phyloP scores from a whole-genome alignment of 352 stramenopile genomes.

The Globisporangium alternatum region DNA sequence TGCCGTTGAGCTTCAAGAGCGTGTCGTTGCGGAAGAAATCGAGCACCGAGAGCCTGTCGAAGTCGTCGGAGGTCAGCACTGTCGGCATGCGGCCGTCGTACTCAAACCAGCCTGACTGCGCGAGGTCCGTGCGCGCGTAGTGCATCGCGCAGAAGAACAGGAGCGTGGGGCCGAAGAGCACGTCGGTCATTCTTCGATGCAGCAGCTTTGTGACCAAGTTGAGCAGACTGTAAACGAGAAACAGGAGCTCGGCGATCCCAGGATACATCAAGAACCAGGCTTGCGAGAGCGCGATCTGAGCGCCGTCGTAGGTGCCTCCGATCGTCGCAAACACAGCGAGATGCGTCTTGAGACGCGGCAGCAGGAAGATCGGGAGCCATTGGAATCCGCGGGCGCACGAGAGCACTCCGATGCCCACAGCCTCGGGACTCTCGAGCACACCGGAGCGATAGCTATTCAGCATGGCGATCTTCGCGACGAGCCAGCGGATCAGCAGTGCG shows the following conservation, averaged over 20 bases:
- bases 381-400: slow-evolving; percentile 15
- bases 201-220: slow-evolving; percentile 19
- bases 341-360: slow-evolving; percentile 20
- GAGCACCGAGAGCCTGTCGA: not conserved
- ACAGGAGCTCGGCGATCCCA: slow-evolving; percentile 22
- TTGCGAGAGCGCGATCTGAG: slow-evolving; percentile 15
- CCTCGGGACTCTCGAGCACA: not conserved
- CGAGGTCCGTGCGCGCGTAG: not conserved
- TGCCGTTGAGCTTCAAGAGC: slow-evolving; percentile 10
- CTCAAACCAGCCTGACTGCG: slow-evolving; percentile 3
- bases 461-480: slow-evolving; percentile 17
- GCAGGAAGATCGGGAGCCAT: slow-evolving; percentile 17
- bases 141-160: slow-evolving; percentile 20
- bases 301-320: slow-evolving; percentile 22
- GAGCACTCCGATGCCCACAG: slow-evolving; percentile 18
- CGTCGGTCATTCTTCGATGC: slow-evolving; percentile 23
- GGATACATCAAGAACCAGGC: slow-evolving; percentile 37
- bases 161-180: slow-evolving; percentile 22
- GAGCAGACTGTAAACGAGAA: slow-evolving; percentile 26
- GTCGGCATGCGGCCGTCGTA: not conserved
- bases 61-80: not conserved
- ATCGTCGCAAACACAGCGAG: slow-evolving; percentile 26
- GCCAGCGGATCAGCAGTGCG: slow-evolving; percentile 33
- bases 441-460: not conserved
- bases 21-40: slow-evolving; percentile 1